phyloP scores from a whole-genome alignment of 257 asterid genomes.

The Solanum verrucosum region DNA sequence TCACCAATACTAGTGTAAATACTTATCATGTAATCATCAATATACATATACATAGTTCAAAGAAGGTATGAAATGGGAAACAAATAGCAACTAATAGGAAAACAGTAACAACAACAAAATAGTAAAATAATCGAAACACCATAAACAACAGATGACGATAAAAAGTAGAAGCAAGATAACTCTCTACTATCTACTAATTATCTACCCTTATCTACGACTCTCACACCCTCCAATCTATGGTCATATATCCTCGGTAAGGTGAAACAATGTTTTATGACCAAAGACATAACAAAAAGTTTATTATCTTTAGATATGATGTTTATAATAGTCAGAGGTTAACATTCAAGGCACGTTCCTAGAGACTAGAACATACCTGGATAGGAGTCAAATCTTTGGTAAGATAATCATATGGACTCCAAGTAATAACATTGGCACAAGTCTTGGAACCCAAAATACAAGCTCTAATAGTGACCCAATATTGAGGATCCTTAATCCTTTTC shows the following conservation, averaged over 20 bases:
- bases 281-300: not conserved
- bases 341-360: not conserved
- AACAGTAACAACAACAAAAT: not conserved
- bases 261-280: not conserved
- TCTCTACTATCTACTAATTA: not conserved
- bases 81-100: not conserved
- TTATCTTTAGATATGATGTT: not conserved
- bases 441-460: slow-evolving; percentile 72
- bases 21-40: not conserved
- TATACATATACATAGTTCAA: not conserved
- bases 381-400: slow-evolving; percentile 66
- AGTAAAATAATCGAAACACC: no score
- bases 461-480: slow-evolving; percentile 54
- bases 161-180: not conserved
- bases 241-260: not conserved
- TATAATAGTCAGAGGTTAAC: not conserved
- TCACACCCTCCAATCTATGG: not conserved
- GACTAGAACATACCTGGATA: slow-evolving; percentile 50
- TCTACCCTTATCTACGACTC: no score
- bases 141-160: not conserved
- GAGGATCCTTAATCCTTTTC: slow-evolving; percentile 52
- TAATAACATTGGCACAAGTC: slow-evolving; percentile 50
- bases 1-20: not conserved
- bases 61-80: not conserved
- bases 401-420: slow-evolving; percentile 82